These are phyloP conservation scores for Solanum chacoense DNA, from an alignment of 305 asterid genomes.

Conservation along the genomic window DNA sequence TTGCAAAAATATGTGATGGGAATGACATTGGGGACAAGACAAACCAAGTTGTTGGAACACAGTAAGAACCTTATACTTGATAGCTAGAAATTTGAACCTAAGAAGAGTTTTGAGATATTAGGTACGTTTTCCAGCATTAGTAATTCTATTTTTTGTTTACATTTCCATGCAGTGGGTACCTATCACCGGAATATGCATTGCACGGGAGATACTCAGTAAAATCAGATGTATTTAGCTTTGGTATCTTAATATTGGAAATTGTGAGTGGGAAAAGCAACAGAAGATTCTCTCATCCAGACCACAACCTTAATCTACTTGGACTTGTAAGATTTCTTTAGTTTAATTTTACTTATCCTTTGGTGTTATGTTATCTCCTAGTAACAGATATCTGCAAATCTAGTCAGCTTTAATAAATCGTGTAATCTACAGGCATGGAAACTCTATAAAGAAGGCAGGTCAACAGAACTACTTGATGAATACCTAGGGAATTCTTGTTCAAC, in stretches of 20 bases:
- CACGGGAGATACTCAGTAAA: neutral
- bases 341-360: neutral
- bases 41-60: conserved; percentile 14
- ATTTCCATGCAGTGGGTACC: neutral
- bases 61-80: neutral
- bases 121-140: neutral
- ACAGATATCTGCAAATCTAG: neutral
- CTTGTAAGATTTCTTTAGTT: neutral
- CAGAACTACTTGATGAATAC: neutral
- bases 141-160: neutral
- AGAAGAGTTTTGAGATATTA: neutral
- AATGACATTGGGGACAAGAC: conserved; percentile 8
- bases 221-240: conserved; percentile 3
- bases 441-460: neutral
- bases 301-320: neutral
- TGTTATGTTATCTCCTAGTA: neutral
- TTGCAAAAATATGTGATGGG: neutral
- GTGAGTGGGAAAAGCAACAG: neutral
- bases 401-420: neutral
- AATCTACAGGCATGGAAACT: neutral
- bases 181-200: conserved; percentile 1
- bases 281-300: neutral
- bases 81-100: neutral
- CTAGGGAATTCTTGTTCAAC: neutral
- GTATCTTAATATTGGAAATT: neutral